Base-by-base conservation (phyloP, 805 yeast species). In the Yarrowia sp. region DNA sequence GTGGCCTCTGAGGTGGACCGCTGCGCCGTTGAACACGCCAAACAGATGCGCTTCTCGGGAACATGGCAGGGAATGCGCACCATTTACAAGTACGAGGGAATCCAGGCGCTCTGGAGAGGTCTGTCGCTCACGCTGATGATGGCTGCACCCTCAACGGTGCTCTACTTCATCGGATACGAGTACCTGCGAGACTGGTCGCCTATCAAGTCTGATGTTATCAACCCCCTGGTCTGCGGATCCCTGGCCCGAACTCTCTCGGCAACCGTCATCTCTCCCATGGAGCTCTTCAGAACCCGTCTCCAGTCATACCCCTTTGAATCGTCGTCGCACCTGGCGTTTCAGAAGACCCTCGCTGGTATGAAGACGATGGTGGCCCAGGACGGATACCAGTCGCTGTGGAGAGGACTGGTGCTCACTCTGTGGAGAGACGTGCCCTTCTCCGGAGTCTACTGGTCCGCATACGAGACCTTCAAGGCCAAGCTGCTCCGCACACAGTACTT, bases 341-440 rank as follows among this genome's bases (percentile, higher is more conserved):
- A 62, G n/a, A 62, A 66, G 6, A 74, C 73, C 1, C 14, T 87
- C 58, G 74, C 73, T 24, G 91, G 88, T 49, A 77, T 86, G 27
- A 71, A 70, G 53, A 68, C 71, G 2, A 84, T 86, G 68, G 75
- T 90, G 5, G 71, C 74, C 36, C 64, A 70, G 1, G 78, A 79
- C 13, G 99, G 99, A 0, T 64, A 81, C 2, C 72, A 75, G 1
- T 80, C 90, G 0, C 72, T 94, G 18, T 94, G 91, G 79, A 85
- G 86, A 62, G 99, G 99, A 0, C 76, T 94, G 21, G 84, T 87
- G 39, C 80, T 94, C 38, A 94, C 99, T 0, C 78, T 94, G 14
- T 93, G 97, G 97, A 80, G 99, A 73, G 99, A 94, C 72, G 98
- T 93, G 0, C 99, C 99, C 1, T 94, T 94, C 72, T 87, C 96